A percentile compares a stretch with the other conserved stretches of the same genome.
Evolutionary conservation across 305 asterid species (phyloP).

Genomic region (Striga hermonthica): DNA sequence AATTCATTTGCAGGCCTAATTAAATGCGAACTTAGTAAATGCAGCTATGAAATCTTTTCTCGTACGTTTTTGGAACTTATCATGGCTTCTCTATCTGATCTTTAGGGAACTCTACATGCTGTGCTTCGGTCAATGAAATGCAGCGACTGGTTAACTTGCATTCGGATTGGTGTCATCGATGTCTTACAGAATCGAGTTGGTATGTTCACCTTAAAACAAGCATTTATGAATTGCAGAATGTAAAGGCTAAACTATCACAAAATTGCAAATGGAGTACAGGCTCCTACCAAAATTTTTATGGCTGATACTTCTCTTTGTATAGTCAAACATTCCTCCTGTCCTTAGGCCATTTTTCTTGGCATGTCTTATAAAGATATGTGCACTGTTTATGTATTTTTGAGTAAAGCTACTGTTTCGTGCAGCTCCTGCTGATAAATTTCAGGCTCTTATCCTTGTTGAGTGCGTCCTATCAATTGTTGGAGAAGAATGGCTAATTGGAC

Average conservation of each 20-base stretch:
- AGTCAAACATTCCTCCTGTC: neutral
- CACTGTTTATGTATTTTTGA: neutral
- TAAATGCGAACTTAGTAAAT: slow-evolving; percentile 22
- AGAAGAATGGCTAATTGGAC: slow-evolving; percentile 76
- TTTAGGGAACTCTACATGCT: slow-evolving; percentile 54
- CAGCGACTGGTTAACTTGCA: slow-evolving; percentile 53
- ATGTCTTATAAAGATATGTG: slow-evolving; percentile 4
- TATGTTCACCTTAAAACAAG: slow-evolving; percentile 36
- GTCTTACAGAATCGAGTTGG: slow-evolving; percentile 88
- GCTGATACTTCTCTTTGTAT: neutral
- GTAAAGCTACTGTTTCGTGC: slow-evolving; percentile 31
- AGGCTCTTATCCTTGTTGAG: slow-evolving; percentile 83
- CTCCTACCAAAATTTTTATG: too few species aligned
- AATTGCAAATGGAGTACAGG: too few species aligned
- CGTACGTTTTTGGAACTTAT: slow-evolving; percentile 28
- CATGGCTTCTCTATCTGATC: slow-evolving; percentile 28
- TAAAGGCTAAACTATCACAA: too few species aligned
- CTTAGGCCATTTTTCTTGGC: neutral
- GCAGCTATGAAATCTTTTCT: slow-evolving; percentile 21
- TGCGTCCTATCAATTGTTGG: slow-evolving; percentile 62
- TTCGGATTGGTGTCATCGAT: slow-evolving; percentile 70
- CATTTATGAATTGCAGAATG: slow-evolving; percentile 7
- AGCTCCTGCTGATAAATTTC: slow-evolving; percentile 74
- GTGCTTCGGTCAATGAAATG: slow-evolving; percentile 43
- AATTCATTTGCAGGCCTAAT: slow-evolving; percentile 24